Evolutionary conservation across 305 asterid species (phyloP).

Genomic region (Solanum aculeatissimum): DNA sequence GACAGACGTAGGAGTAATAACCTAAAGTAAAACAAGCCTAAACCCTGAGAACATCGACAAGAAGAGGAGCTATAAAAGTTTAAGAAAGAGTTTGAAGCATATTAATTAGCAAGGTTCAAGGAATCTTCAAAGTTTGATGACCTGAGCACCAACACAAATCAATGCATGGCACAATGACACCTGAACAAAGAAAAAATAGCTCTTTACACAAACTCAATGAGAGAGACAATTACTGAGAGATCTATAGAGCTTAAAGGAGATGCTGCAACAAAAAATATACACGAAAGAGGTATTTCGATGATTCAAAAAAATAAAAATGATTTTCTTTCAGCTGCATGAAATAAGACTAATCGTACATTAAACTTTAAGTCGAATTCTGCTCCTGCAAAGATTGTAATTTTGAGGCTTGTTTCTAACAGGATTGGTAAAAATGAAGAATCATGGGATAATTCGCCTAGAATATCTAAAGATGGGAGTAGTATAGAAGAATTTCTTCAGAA

Average conservation of each 20-base stretch:
- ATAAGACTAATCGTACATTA: conserved; percentile 17
- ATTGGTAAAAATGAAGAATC: conserved; percentile 34
- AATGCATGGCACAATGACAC: conserved; percentile 50
- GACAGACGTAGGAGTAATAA: conserved; percentile 15
- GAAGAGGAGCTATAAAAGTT: no score
- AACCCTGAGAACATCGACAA: conserved; percentile 87
- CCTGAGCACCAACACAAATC: conserved; percentile 24
- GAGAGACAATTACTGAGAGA: conserved; percentile 14
- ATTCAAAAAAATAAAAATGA: neutral
- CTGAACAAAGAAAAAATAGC: conserved; percentile 62
- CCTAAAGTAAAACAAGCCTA: conserved; percentile 30
- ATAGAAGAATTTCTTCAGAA: conserved; percentile 81
- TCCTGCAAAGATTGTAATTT: conserved; percentile 67
- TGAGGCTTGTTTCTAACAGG: conserved; percentile 71
- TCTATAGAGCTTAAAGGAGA: neutral
- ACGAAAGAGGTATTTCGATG: neutral
- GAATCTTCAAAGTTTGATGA: conserved; percentile 43
- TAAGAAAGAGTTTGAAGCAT: no score
- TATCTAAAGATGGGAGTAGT: conserved; percentile 45
- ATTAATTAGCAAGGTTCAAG: conserved; percentile 58
- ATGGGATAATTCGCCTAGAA: conserved; percentile 62
- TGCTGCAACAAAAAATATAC: neutral
- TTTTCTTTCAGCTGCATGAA: neutral
- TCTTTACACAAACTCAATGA: conserved; percentile 32
- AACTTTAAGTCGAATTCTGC: conserved; percentile 12